A percentile compares a stretch with the other conserved stretches of the same genome.
phyloP scores from a whole-genome alignment of 345 rosid species.

The Firmiana major region DNA sequence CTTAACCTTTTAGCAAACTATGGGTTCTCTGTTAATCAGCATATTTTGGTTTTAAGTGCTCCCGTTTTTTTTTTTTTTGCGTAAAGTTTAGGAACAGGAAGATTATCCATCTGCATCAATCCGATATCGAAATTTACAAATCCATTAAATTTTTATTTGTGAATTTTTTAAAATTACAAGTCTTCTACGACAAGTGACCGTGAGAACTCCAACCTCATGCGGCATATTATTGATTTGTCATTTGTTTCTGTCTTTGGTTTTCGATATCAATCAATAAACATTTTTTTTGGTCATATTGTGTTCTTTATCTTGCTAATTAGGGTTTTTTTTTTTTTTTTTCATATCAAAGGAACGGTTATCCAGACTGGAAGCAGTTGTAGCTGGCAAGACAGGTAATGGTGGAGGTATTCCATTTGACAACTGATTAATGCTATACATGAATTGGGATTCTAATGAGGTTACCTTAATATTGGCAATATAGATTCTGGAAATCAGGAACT shows the following conservation, averaged over 20 bases:
- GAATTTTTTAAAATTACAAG: no score
- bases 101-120: no score
- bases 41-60: not conserved
- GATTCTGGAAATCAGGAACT: constrained; percentile 13
- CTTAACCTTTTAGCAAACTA: not conserved
- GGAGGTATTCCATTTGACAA: not conserved
- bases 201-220: no score
- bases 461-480: not conserved
- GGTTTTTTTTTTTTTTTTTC: not conserved
- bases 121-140: no score
- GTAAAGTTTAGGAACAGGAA: no score
- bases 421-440: not conserved
- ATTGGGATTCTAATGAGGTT: not conserved
- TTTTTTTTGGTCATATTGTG: no score
- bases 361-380: constrained; percentile 6
- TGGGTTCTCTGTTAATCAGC: not conserved
- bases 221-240: no score
- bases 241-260: no score
- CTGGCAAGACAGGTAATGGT: not conserved
- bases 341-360: constrained; percentile 8
- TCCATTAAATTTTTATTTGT: no score
- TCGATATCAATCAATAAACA: no score
- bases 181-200: no score
- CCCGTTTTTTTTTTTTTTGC: not conserved
- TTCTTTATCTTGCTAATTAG: not conserved